Evolutionary conservation across 1,139 yeast species (phyloP).

Genomic region (Lodderomyces pseudojiufengensis): DNA sequence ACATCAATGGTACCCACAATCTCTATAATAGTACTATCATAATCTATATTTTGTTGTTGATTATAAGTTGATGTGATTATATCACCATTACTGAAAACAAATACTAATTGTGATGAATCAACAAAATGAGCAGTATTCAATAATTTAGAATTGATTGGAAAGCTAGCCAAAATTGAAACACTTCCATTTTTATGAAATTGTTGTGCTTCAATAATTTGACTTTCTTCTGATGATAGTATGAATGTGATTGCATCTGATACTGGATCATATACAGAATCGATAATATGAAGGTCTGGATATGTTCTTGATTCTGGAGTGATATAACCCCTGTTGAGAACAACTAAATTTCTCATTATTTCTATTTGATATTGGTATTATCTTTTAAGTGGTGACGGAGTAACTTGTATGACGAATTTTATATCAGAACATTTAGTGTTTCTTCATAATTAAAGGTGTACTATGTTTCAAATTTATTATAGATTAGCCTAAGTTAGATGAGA

Average conservation of each 20-base stretch:
- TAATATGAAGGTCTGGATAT: constrained; percentile 59
- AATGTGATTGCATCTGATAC: constrained; percentile 71
- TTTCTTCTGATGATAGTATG: constrained; percentile 59
- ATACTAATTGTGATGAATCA: constrained; percentile 58
- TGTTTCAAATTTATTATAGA: too few species aligned
- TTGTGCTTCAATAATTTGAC: constrained; percentile 49
- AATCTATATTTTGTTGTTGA: constrained; percentile 39
- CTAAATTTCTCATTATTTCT: constrained; percentile 51
- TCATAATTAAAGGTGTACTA: too few species aligned
- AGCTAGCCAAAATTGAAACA: constrained; percentile 50
- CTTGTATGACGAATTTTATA: too few species aligned
- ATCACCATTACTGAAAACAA: constrained; percentile 66
- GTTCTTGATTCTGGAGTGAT: constrained; percentile 47
- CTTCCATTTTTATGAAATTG: constrained; percentile 58
- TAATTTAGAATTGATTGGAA: constrained; percentile 36
- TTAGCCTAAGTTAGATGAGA: too few species aligned
- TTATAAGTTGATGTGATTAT: constrained; percentile 66
- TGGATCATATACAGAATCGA: constrained; percentile 67
- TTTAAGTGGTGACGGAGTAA: too few species aligned
- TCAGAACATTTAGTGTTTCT: too few species aligned
- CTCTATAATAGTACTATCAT: constrained; percentile 55
- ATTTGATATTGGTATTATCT: too few species aligned
- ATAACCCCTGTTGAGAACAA: constrained; percentile 55
- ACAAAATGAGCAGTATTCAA: constrained; percentile 61
- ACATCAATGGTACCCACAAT: constrained; percentile 84